Evolutionary conservation across 108 stramenopile genomes (phyloP), one percentile per base, ranked within the genome.

Genomic region (Fistulifera pelliculosa): DNA sequence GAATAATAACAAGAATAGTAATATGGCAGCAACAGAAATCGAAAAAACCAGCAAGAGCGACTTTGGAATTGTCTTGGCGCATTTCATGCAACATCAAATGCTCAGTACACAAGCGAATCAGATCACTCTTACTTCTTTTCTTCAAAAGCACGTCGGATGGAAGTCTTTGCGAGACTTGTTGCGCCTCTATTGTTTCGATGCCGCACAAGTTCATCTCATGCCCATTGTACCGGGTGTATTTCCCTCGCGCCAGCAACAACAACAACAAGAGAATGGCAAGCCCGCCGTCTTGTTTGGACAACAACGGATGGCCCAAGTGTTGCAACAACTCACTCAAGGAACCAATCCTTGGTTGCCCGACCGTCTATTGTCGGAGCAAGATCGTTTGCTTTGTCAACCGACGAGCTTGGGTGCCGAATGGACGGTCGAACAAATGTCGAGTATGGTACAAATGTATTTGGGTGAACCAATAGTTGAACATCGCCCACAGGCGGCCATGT

Each of bases 341-440:
- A 41, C n/a, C 23, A 7, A 12, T 41, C 43, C 69, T 21, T 79
- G 76, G 76, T 52, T 83, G 14, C 81, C 76, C 11, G 52, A 35
- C 13, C 27, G 47, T 13, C 44, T 82, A 12, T 27, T 75, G 7
- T 49, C 71, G 2, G 65, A 62, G 10, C 56, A 61, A 11, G 84
- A 86, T 64, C 65, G 74, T 31, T 45, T 90, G 17, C 49, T 85
- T 23, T 21, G 81, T 11, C 89, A 90, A 49, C 78, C 82, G 0
- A 90, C 89, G 0, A 79, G 77, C 47, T 53, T 90, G 38, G 84
- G 89, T 16, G 69, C 72, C 10, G 64, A 81, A 42, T 82, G 79
- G 82, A 69, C 66, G 24, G 44, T 65, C 41, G 39, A 47, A n/a
- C 50, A 77, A 50, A 47, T 84, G 44, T 78, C 81, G 17, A 55